Evolutionary conservation across 495 filamentous ascomycete genomes (phyloP), one percentile per base, ranked within the genome.

Genomic region (Tuber microsphaerosporum): DNA sequence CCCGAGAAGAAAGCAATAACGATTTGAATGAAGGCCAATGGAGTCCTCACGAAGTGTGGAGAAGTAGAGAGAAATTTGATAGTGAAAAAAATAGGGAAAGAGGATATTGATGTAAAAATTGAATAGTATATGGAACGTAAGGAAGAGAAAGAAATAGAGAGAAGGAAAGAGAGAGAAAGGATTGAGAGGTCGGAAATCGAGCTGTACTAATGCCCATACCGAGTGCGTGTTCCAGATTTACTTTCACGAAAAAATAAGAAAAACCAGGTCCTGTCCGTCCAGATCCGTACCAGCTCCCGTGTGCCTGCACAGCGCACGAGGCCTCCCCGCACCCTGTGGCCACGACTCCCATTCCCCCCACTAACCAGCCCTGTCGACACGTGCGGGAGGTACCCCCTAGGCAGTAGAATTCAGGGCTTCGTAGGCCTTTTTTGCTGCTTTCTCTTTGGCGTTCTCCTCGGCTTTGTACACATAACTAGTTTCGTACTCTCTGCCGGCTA

Each of bases 401-500:
- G 43, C 44, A 73, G 70, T 44, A n/a, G 70, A 75, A 48, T 79
- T 80, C 75, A 80, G 71, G 70, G 76, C 77, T 72, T 82, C 80
- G 76, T 82, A 82, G 70, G 80, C 80, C 73, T 81, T 82, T 75
- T 82, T 82, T 68, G 80, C 80, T 26, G 80, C 80, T 75, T 74
- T 78, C 70, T 82, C 80, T 73, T 79, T 82, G 43, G 80, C 80
- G 74, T 81, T 82, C 51, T 82, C 80, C 71, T 82, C 80, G 61
- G 80, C 76, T 69, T 78, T 82, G 76, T 82, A 82, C 70, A 82
- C 80, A 79, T 77, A 82, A 74, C 73, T 75, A 43, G 80, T 82
- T 44, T 78, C 78, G 70, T 79, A 82, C 44, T 82, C 80, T 76
- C 76, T 75, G 17, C 76, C 80, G 12, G 71, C 76, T 79, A 82